Percentiles rank a stretch among this genome's conserved stretches.
Evolutionary conservation across 768 basidiomycete genomes (phyloP).

Genomic region (Lentinus tigrinus): DNA sequence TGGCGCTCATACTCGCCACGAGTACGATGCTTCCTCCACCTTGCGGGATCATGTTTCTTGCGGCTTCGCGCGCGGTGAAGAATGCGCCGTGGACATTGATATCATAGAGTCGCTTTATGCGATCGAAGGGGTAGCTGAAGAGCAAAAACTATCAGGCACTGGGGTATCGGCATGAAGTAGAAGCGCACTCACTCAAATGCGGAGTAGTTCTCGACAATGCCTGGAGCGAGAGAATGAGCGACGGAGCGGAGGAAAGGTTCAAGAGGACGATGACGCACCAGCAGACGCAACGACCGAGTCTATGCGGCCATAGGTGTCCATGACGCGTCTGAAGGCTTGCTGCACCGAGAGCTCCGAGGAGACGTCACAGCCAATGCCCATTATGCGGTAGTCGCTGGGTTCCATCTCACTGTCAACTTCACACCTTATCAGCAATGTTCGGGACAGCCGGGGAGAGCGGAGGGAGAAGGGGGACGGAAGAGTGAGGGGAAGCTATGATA

Average conservation of each 20-base stretch:
- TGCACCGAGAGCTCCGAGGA: conserved; percentile 79
- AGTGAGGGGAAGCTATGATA: conserved; percentile 14
- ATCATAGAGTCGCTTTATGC: conserved; percentile 80
- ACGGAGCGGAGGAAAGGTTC: neutral
- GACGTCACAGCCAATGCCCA: conserved; percentile 87
- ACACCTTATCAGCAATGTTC: conserved; percentile 31
- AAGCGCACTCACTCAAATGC: conserved; percentile 69
- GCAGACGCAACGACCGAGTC: conserved; percentile 89
- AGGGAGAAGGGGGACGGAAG: neutral
- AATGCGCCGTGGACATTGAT: conserved; percentile 94
- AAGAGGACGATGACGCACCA: conserved; percentile 44
- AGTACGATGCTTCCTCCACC: conserved; percentile 82
- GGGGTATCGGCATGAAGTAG: neutral
- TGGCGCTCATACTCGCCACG: conserved; percentile 89
- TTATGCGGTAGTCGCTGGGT: conserved; percentile 57
- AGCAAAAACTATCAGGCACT: neutral
- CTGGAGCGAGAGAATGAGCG: conserved; percentile 33
- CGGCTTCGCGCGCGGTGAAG: conserved; percentile 96
- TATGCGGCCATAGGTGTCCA: conserved; percentile 65
- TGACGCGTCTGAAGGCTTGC: conserved; percentile 62
- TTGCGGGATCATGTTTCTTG: conserved; percentile 83
- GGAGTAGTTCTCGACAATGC: conserved; percentile 85
- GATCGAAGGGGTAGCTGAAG: conserved; percentile 78
- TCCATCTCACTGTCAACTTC: conserved; percentile 55
- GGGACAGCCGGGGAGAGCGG: neutral